Conservation (phyloP, 2,329 filamentous ascomycete species). For the Fusarium hainanense region DNA sequence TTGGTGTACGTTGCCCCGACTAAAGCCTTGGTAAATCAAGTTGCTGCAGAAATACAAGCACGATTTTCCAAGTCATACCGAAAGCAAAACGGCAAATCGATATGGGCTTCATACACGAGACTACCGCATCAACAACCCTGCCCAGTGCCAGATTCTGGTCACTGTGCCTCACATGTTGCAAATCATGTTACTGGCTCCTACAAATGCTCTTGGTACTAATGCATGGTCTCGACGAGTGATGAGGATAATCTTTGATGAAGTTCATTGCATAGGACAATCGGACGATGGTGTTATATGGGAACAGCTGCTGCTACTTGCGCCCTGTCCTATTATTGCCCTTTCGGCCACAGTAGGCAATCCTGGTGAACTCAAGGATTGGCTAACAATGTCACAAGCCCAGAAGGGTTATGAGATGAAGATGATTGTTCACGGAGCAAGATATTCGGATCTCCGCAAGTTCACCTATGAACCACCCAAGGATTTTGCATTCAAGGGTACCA, state of each 20-base stretch:
- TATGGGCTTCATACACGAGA: constrained; percentile 85
- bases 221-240: constrained; percentile 75
- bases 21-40: constrained; percentile 85
- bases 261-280: constrained; percentile 81
- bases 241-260: constrained; percentile 84
- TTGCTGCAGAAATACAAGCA: constrained; percentile 81
- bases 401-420: constrained; percentile 74
- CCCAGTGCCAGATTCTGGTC: constrained; percentile 78
- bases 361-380: constrained; percentile 75
- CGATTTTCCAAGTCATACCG: constrained; percentile 76
- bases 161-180: constrained; percentile 83
- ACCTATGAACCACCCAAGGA: constrained; percentile 65
- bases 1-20: constrained; percentile 84
- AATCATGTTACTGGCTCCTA: constrained; percentile 76
- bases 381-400: constrained; percentile 70
- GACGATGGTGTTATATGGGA: constrained; percentile 84
- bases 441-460: constrained; percentile 83
- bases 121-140: constrained; percentile 78
- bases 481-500: constrained; percentile 64
- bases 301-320: constrained; percentile 77
- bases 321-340: constrained; percentile 81
- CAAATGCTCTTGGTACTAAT: constrained; percentile 65
- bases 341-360: constrained; percentile 85
- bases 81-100: constrained; percentile 69
- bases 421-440: constrained; percentile 75